These are phyloP conservation scores for Deuterostichococcus epilithicus DNA, from an alignment of 139 green algal genomes.

Conservation along the genomic window DNA sequence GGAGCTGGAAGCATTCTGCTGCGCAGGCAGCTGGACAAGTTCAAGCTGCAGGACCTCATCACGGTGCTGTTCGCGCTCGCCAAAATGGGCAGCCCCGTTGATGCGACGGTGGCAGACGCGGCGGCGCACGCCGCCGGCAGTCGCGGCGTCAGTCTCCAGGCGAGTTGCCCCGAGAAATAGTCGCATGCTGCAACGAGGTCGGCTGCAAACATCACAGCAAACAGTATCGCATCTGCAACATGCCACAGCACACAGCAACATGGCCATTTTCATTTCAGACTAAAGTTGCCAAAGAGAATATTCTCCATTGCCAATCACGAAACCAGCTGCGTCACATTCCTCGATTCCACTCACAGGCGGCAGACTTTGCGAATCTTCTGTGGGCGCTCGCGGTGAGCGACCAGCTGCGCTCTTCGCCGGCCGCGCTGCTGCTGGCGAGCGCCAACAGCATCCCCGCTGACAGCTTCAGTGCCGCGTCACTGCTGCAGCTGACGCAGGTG, in stretches of 20 bases:
- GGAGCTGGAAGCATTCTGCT: too few species aligned
- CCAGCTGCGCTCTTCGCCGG: slow-evolving; percentile 9
- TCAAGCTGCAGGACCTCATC: slow-evolving; percentile 28
- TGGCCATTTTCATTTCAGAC: too few species aligned
- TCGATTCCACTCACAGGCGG: background rate
- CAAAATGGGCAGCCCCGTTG: slow-evolving; percentile 21
- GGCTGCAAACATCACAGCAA: too few species aligned
- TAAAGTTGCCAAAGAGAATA: too few species aligned
- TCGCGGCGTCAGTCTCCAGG: background rate
- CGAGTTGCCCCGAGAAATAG: background rate
- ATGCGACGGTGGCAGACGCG: slow-evolving; percentile 7
- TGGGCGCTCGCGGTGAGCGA: slow-evolving; percentile 30
- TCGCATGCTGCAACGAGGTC: too few species aligned
- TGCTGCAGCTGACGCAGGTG: too few species aligned
- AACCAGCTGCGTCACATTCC: background rate
- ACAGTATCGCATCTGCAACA: too few species aligned
- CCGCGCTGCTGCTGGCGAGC: slow-evolving; percentile 3
- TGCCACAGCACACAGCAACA: too few species aligned
- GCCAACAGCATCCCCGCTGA: too few species aligned
- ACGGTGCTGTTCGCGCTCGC: slow-evolving; percentile 28
- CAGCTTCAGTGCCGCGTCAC: too few species aligned
- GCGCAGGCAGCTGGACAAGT: too few species aligned
- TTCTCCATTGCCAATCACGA: too few species aligned
- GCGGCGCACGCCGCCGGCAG: slow-evolving; percentile 10
- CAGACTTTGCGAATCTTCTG: slow-evolving; percentile 23